Evolutionary conservation across 73 alveolate species (phyloP), one percentile per base, ranked within the genome.

Genomic region (Paramecium caudatum): DNA sequence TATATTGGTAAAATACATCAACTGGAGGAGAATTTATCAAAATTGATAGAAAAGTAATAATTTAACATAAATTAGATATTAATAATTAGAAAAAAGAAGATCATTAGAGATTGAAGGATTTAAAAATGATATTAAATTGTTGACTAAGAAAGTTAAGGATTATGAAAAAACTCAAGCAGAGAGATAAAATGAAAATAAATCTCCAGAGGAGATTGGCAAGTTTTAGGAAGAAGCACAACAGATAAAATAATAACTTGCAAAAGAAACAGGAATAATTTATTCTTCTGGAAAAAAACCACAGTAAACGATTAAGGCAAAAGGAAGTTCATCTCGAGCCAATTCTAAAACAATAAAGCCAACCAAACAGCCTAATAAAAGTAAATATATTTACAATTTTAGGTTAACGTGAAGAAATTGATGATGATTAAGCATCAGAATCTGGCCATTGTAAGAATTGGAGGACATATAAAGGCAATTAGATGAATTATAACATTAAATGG

Each of bases 391-490:
- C 3, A 25, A 5, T 74, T 74, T 3, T 74, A 37, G 39, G 43
- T 41, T 37, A 34, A 39, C n/a, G 17, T 39, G 62, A 74, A 15
- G 17, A 45, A 15, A 37, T 17, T n/a, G 68, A 74, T 1, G 88
- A 74, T 15, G 65, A 74, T 21, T 15, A 68, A 9, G 88, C 10
- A 39, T 74, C 88, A 5, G 62, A 74, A 74, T 74, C 88, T 10
- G 45, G 13, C 88, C 88, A 4, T 21, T 74, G 39, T 47, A 36
- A 34, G 69, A 74, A 74, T 74, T 74, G 7, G 88, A 74, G 55
- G 88, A 74, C 16, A 45, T 74, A 41, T 13, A 74, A 39, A 45
- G 88, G 17, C 32, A 74, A 74, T 74, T 74, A 74, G 88, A 74
- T 15, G 88, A 74, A 45, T 25, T 74, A 8, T 2, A 74, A 41